Conservation (phyloP, 2,329 filamentous ascomycete genomes). For the Epichloe gansuensis region DNA sequence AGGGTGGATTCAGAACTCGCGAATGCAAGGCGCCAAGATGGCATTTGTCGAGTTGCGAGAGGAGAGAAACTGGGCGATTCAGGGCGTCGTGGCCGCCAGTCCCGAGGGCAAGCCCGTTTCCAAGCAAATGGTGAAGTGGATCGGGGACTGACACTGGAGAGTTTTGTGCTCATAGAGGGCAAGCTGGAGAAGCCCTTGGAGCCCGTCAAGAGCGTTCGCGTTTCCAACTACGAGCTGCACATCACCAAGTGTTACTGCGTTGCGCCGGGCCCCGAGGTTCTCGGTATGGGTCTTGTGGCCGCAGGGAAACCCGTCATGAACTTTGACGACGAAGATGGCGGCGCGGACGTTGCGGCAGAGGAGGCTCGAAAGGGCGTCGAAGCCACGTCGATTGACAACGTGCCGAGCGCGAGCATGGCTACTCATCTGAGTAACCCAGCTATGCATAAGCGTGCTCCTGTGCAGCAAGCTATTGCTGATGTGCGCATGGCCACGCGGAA, state of each 20-base stretch:
- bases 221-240: slow-evolving; percentile 75
- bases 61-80: slow-evolving; percentile 59
- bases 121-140: slow-evolving; percentile 90
- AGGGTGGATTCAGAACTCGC: slow-evolving; percentile 37
- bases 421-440: slow-evolving; percentile 85
- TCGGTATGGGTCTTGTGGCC: slow-evolving; percentile 45
- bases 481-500: slow-evolving; percentile 45
- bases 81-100: slow-evolving; percentile 60
- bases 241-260: slow-evolving; percentile 75
- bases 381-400: slow-evolving; percentile 15
- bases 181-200: slow-evolving; percentile 71
- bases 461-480: slow-evolving; percentile 70
- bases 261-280: slow-evolving; percentile 45
- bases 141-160: slow-evolving; percentile 65
- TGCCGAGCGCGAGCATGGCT: slow-evolving; percentile 64
- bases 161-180: slow-evolving; percentile 71
- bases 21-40: slow-evolving; percentile 51
- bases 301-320: slow-evolving; percentile 44
- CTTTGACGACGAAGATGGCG: slow-evolving; percentile 40
- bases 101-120: slow-evolving; percentile 47
- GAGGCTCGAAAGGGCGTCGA: slow-evolving; percentile 1
- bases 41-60: slow-evolving; percentile 72
- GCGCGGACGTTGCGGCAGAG: slow-evolving; percentile 14
- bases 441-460: slow-evolving; percentile 82
- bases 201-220: slow-evolving; percentile 75